Evolutionary conservation across 1,284 basidiomycete species (phyloP).

Genomic region (Meripilus lineatus): DNA sequence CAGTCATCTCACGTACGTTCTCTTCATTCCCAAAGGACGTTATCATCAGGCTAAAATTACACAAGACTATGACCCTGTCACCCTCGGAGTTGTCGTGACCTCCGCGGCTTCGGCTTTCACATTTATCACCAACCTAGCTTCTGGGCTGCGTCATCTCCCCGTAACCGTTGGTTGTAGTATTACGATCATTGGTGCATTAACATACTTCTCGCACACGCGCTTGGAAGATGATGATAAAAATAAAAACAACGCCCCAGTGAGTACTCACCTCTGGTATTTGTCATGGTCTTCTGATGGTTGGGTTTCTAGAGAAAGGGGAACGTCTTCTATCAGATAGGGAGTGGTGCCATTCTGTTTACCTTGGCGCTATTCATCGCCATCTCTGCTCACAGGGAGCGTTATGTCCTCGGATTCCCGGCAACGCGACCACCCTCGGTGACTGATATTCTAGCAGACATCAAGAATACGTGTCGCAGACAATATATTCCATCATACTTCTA

Average conservation of each 20-base stretch:
- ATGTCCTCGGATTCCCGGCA: background rate
- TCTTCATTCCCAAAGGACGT: background rate
- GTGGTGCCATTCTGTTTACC: background rate
- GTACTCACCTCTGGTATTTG: background rate
- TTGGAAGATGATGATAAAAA: background rate
- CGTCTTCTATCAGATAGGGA: background rate
- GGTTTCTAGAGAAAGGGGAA: background rate
- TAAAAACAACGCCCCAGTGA: background rate
- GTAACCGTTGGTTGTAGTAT: slow-evolving; percentile 15
- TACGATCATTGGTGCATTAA: slow-evolving; percentile 11
- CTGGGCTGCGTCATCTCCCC: slow-evolving; percentile 5
- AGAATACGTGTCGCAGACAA: background rate
- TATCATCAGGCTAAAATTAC: background rate
- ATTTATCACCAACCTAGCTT: slow-evolving; percentile 13
- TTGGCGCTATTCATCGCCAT: background rate
- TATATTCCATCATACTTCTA: slow-evolving; percentile 2
- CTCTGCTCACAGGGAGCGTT: background rate
- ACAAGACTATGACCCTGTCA: slow-evolving; percentile 17
- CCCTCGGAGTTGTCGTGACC: slow-evolving; percentile 16
- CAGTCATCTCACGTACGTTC: slow-evolving; percentile 18
- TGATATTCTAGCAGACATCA: background rate
- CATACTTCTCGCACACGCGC: background rate
- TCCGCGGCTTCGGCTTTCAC: slow-evolving; percentile 13
- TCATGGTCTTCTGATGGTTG: background rate
- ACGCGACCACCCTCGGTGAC: background rate